A percentile compares a stretch with the other conserved stretches of the same genome.
phyloP scores from a whole-genome alignment of 2,329 filamentous ascomycete species.

The Aspergillus sp. region DNA sequence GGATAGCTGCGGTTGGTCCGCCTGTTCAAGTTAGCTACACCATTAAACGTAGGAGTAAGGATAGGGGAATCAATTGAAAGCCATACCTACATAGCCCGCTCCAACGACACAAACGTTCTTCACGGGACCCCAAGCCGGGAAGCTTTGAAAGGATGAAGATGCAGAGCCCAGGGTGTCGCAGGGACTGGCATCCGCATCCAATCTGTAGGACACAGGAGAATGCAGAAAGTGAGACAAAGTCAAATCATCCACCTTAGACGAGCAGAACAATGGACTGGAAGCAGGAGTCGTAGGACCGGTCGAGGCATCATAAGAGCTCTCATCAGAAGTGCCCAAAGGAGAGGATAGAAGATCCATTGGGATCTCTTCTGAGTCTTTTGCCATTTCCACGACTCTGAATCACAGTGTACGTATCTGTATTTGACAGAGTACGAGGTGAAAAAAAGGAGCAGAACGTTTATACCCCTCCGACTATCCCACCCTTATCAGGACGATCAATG shows the following conservation, averaged over 20 bases:
- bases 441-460: too few species aligned
- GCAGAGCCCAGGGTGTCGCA: not conserved
- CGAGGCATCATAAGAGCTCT: slow-evolving; percentile 15
- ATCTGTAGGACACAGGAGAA: not conserved
- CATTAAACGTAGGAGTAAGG: too few species aligned
- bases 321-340: slow-evolving; percentile 12
- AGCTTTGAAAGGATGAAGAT: slow-evolving; percentile 1
- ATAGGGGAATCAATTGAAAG: not conserved
- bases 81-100: slow-evolving; percentile 69
- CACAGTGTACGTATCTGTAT: too few species aligned
- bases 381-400: not conserved
- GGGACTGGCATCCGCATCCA: too few species aligned
- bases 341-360: slow-evolving; percentile 18
- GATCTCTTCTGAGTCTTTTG: slow-evolving; percentile 1
- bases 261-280: slow-evolving; percentile 21
- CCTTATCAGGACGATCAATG: too few species aligned
- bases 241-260: slow-evolving; percentile 17
- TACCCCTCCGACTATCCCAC: too few species aligned
- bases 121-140: slow-evolving; percentile 9
- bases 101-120: slow-evolving; percentile 64
- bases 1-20: slow-evolving; percentile 69
- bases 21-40: slow-evolving; percentile 40
- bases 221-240: slow-evolving; percentile 10
- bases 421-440: too few species aligned
- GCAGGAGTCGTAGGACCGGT: slow-evolving; percentile 22